Percentiles rank a stretch among this genome's conserved stretches.
phyloP scores from a whole-genome alignment of 1,139 yeast genomes.

The Candida sp. region DNA sequence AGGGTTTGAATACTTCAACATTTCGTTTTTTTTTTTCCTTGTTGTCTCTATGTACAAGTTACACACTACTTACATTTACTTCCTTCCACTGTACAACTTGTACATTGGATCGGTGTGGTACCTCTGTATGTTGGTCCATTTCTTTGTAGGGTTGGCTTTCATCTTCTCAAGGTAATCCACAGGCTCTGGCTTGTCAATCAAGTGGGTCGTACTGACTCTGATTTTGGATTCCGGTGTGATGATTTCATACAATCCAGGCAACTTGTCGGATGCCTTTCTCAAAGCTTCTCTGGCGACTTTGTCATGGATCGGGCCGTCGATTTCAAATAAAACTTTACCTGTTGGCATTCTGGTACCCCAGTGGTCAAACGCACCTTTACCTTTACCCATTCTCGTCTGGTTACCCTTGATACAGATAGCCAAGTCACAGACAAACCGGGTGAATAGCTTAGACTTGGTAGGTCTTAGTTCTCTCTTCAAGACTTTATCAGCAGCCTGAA shows the following conservation, averaged over 20 bases:
- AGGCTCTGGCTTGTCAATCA: slow-evolving; percentile 46
- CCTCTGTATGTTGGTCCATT: slow-evolving; percentile 52
- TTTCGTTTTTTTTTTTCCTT: too few species aligned
- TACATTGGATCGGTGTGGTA: slow-evolving; percentile 53
- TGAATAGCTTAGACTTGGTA: slow-evolving; percentile 69
- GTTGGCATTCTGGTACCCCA: slow-evolving; percentile 98
- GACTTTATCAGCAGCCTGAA: slow-evolving; percentile 90
- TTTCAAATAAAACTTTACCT: slow-evolving; percentile 91
- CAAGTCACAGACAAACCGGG: slow-evolving; percentile 82
- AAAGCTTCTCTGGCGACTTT: slow-evolving; percentile 91
- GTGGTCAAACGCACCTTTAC: slow-evolving; percentile 97
- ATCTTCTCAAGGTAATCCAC: slow-evolving; percentile 60
- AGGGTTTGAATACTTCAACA: too few species aligned
- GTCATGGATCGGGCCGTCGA: slow-evolving; percentile 82
- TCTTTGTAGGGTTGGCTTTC: slow-evolving; percentile 68
- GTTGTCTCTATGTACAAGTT: slow-evolving; percentile 13
- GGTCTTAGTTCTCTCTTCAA: slow-evolving; percentile 83
- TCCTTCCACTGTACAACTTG: slow-evolving; percentile 61
- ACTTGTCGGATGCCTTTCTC: slow-evolving; percentile 88
- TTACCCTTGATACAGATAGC: slow-evolving; percentile 98
- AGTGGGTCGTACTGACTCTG: slow-evolving; percentile 68
- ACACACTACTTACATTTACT: slow-evolving; percentile 1
- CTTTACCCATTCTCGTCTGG: slow-evolving; percentile 99
- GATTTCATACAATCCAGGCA: slow-evolving; percentile 93
- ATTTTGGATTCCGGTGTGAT: slow-evolving; percentile 68